Evolutionary conservation across 257 asterid genomes (phyloP).

Genomic region (Eustoma russellianum): DNA sequence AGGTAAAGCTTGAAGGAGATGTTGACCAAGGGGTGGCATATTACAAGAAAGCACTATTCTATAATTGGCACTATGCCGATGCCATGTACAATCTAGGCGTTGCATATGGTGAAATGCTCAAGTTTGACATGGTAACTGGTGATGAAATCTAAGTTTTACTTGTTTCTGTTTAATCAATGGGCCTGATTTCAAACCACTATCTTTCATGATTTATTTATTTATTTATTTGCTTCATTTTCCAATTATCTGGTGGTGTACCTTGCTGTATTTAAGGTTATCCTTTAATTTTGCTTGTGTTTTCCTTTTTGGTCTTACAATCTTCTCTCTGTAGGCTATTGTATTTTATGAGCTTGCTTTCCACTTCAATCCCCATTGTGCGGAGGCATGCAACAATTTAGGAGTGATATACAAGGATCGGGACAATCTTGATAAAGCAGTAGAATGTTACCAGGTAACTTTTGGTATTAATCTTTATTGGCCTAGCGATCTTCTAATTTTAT

Average conservation of each 20-base stretch:
- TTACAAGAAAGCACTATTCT: slow-evolving; percentile 86
- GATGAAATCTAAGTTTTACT: background rate
- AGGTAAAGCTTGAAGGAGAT: slow-evolving; percentile 99
- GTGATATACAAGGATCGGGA: slow-evolving; percentile 96
- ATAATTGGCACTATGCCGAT: slow-evolving; percentile 99
- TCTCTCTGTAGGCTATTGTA: slow-evolving; percentile 80
- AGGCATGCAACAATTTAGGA: slow-evolving; percentile 98
- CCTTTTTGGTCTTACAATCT: background rate
- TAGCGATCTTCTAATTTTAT: slow-evolving; percentile 5
- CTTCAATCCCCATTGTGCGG: slow-evolving; percentile 99
- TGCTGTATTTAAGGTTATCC: background rate
- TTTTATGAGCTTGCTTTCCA: slow-evolving; percentile 99
- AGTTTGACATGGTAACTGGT: slow-evolving; percentile 78
- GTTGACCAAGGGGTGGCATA: slow-evolving; percentile 82
- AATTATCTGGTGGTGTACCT: background rate
- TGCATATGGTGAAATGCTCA: slow-evolving; percentile 99
- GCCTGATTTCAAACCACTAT: background rate
- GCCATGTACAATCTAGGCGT: slow-evolving; percentile 99
- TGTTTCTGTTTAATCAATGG: background rate
- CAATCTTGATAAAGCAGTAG: slow-evolving; percentile 99
- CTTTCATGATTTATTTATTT: background rate
- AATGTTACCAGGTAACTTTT: slow-evolving; percentile 83
- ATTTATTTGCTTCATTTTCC: background rate
- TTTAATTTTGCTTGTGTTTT: background rate
- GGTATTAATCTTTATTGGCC: slow-evolving; percentile 14